phyloP scores from a whole-genome alignment of 2,329 filamentous ascomycete species.

The Ceratocystis diversiconidia region DNA sequence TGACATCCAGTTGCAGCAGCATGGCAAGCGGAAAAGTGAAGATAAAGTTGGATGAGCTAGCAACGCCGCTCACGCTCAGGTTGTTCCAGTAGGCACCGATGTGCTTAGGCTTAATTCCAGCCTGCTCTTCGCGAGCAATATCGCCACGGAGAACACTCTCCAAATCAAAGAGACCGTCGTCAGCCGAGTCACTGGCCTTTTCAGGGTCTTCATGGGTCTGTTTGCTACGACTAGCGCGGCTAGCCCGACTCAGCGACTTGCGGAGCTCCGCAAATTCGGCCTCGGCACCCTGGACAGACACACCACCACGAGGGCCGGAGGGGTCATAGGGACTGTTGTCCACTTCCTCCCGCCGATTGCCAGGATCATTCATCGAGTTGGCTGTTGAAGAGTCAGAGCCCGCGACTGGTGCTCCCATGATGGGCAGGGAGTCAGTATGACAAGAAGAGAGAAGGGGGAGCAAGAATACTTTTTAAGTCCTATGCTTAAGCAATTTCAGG shows the following conservation, averaged over 20 bases:
- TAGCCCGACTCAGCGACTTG: constrained; percentile 44
- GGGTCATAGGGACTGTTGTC: constrained; percentile 11
- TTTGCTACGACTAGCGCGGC: constrained; percentile 33
- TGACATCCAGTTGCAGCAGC: constrained; percentile 60
- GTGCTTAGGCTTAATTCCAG: constrained; percentile 68
- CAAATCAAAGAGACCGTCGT: constrained; percentile 50
- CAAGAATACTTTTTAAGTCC: neutral
- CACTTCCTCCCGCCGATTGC: neutral
- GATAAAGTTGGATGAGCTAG: constrained; percentile 58
- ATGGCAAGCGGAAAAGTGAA: constrained; percentile 66
- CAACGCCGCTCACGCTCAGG: constrained; percentile 60
- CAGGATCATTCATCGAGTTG: constrained; percentile 13
- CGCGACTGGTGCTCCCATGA: constrained; percentile 14
- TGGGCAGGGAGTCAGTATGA: neutral
- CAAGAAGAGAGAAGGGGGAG: neutral
- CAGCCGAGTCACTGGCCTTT: constrained; percentile 36
- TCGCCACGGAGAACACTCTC: constrained; percentile 60
- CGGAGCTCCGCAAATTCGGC: constrained; percentile 57
- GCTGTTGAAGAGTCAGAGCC: constrained; percentile 17
- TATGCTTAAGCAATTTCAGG: no score
- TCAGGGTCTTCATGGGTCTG: constrained; percentile 39
- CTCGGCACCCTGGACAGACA: constrained; percentile 54
- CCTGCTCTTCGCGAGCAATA: constrained; percentile 54
- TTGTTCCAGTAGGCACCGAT: constrained; percentile 69
- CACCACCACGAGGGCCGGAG: constrained; percentile 27